Percentiles rank a stretch among this genome's conserved stretches.
phyloP scores from a whole-genome alignment of 1,284 basidiomycete genomes.

The Athelia sp. region DNA sequence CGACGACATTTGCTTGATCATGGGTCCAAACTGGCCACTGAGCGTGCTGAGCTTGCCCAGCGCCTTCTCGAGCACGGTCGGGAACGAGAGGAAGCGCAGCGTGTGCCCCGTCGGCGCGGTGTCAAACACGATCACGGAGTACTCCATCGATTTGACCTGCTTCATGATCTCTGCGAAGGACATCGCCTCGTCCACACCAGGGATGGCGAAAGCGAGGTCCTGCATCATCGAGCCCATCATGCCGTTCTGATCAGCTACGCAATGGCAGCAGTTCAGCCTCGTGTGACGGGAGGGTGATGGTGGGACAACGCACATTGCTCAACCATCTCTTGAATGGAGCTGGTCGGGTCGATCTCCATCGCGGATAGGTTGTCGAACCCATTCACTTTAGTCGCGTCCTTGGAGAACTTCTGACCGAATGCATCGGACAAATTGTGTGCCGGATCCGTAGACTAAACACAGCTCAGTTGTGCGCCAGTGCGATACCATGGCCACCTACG shows the following conservation, averaged over 20 bases:
- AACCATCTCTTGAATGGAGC: constrained; percentile 98
- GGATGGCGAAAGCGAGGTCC: constrained; percentile 97
- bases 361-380: constrained; percentile 96
- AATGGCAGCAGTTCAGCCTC: constrained; percentile 1
- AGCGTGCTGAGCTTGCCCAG: constrained; percentile 91
- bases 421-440: constrained; percentile 99
- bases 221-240: constrained; percentile 99
- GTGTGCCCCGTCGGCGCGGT: constrained; percentile 99
- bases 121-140: constrained; percentile 98
- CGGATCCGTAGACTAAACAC: constrained; percentile 88
- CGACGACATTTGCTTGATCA: constrained; percentile 92
- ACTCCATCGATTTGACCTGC: constrained; percentile 99
- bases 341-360: constrained; percentile 99
- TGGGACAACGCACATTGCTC: constrained; percentile 72
- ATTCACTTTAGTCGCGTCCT: constrained; percentile 99
- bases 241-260: constrained; percentile 80
- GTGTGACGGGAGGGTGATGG: constrained; percentile 2
- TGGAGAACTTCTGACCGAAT: constrained; percentile 98
- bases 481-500: constrained; percentile 44
- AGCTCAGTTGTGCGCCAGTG: background rate
- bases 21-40: constrained; percentile 91
- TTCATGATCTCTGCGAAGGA: constrained; percentile 99
- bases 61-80: constrained; percentile 95
- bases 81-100: constrained; percentile 96
- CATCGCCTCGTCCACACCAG: constrained; percentile 99